Conservation (phyloP, 1,284 basidiomycete genomes). For the Sporisorium exsertum region DNA sequence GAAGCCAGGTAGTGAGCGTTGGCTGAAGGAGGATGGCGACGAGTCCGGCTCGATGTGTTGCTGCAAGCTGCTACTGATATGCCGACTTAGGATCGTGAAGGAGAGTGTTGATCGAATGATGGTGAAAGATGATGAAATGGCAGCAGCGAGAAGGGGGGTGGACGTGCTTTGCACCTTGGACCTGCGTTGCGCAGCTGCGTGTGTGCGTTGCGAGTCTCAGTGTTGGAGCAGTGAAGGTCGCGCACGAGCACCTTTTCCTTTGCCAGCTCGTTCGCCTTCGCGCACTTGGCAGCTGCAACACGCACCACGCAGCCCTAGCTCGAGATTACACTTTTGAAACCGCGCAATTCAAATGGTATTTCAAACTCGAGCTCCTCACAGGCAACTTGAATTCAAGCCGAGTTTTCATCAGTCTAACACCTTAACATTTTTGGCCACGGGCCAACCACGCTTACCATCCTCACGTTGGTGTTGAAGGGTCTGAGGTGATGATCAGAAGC, state of each 20-base stretch:
- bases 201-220: constrained; percentile 26
- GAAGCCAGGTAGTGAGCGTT: not conserved
- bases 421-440: not conserved
- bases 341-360: constrained; percentile 1
- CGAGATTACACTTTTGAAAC: not conserved
- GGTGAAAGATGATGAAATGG: constrained; percentile 1
- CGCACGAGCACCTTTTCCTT: constrained; percentile 36
- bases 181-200: constrained; percentile 1
- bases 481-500: not conserved
- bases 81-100: not conserved
- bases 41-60: not conserved
- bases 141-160: not conserved
- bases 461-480: not conserved
- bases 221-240: constrained; percentile 19
- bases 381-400: constrained; percentile 4
- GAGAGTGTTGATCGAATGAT: not conserved
- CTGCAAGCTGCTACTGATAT: not conserved
- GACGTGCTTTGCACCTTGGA: not conserved
- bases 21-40: too few relatives aligned
- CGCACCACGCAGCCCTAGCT: constrained; percentile 8
- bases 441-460: not conserved
- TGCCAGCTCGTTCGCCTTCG: not conserved
- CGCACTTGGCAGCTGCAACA: constrained; percentile 9
- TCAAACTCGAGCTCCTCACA: not conserved
- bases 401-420: not conserved